Base-by-base conservation (phyloP, 768 basidiomycete genomes). In the Mycena crocata region DNA sequence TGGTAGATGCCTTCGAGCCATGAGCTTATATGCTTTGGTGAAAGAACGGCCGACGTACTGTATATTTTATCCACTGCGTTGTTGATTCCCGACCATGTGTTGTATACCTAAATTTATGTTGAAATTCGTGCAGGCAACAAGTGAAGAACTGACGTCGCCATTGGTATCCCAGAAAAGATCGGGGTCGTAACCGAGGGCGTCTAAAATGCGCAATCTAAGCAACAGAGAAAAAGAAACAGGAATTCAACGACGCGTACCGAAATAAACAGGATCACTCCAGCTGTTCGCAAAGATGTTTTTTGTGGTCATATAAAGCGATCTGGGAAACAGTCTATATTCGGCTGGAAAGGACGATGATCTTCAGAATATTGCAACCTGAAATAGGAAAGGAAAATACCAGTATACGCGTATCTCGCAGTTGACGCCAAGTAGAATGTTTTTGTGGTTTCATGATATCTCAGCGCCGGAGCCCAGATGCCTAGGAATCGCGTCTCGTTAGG, bases 161-260 rank as follows among this genome's bases (percentile, higher is more conserved):
- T 80, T 77, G 23, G 68, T 72, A 55, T 82, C 81, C 81, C 81
- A 83, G 67, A 83, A 83, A n/a, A 83, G 57, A 63, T 81, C 81
- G 2, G 76, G 66, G 55, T 83, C 82, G 57, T 83, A 83, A 2
- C 81, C 82, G 49, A 82, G 66, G 26, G 74, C 71, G 58, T 82
- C 81, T 81, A 39, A 34, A 42, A 17, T 28, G 39, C 50, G 21
- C 34, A 26, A 32, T 39, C 32, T 21, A 3, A 50, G 40, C 46
- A 12, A n/a, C 5, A 30, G 6, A 46, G 10, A 15, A 51, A 31
- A 49, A 45, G 13, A 42, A 28, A 23, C n/a, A 15, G 26, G 14
- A 34, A 12, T 26, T 46, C 24, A 57, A 68, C 15, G n/a, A n/a
- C n/a, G n/a, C n/a, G n/a, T 40, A 81, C 79, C 80, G 52, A 82